Percentiles rank a stretch among this genome's conserved stretches.
Evolutionary conservation across 2,329 filamentous ascomycete species (phyloP).

Genomic region (Sporothrix sp.): DNA sequence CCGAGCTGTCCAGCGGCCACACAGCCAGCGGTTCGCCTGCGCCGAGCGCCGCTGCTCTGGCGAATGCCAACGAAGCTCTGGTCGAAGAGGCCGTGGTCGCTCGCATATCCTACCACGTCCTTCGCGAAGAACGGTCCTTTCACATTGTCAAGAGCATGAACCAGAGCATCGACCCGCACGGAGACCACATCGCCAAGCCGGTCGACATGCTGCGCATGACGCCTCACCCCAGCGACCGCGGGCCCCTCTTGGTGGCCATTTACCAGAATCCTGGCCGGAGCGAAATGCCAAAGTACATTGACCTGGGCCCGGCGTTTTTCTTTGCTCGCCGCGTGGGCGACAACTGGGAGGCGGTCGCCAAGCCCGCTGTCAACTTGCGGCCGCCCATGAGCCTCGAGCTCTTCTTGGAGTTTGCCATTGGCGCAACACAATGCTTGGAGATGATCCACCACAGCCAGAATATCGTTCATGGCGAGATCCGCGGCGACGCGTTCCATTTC

Average conservation of each 20-base stretch:
- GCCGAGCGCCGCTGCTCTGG: conserved; percentile 22
- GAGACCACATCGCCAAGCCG: conserved; percentile 68
- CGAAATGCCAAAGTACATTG: conserved; percentile 57
- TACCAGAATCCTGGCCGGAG: conserved; percentile 72
- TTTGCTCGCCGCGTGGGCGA: conserved; percentile 44
- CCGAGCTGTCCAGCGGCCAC: conserved; percentile 32
- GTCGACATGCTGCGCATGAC: conserved; percentile 69
- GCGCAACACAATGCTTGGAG: conserved; percentile 75
- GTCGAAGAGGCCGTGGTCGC: conserved; percentile 63
- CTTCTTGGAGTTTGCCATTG: conserved; percentile 87
- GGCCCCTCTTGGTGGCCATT: conserved; percentile 65
- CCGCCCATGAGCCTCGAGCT: conserved; percentile 59
- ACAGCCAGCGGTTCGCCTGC: conserved; percentile 27
- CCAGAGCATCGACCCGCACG: conserved; percentile 59
- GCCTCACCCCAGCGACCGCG: conserved; percentile 57
- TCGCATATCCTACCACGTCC: conserved; percentile 68
- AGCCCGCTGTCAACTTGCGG: conserved; percentile 35
- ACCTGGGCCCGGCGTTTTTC: conserved; percentile 70
- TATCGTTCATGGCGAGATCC: conserved; percentile 81
- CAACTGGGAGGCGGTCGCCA: conserved; percentile 35
- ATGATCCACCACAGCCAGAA: conserved; percentile 83
- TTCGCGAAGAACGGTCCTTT: conserved; percentile 79
- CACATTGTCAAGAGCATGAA: conserved; percentile 69
- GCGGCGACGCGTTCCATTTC: conserved; percentile 86
- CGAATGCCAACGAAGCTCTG: conserved; percentile 40